These are phyloP conservation scores for Starmerella asiatica DNA, from an alignment of 805 yeast genomes.

Conservation along the genomic window DNA sequence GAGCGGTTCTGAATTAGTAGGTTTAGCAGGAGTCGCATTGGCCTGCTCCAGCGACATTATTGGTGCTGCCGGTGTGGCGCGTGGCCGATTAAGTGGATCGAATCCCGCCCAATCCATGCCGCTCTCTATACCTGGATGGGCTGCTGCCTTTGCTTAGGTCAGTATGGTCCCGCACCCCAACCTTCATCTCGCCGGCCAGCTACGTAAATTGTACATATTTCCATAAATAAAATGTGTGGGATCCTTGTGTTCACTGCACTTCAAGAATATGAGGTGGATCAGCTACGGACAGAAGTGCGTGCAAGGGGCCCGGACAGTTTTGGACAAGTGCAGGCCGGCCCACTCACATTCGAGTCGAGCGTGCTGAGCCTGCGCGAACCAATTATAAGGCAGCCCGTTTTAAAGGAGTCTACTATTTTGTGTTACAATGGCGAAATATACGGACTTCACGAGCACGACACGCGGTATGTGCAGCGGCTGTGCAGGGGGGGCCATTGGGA, in stretches of 20 bases:
- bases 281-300: constrained; percentile 2
- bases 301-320: constrained; percentile 25
- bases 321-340: constrained; percentile 2
- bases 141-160: neutral
- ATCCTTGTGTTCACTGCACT: constrained; percentile 19
- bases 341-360: constrained; percentile 30
- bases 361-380: constrained; percentile 74
- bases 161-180: neutral
- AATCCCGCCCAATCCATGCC: constrained; percentile 18
- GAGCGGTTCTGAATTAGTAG: too few relatives aligned
- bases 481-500: neutral
- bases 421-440: constrained; percentile 92
- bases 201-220: neutral
- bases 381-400: constrained; percentile 58
- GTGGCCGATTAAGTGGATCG: constrained; percentile 19
- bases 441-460: constrained; percentile 48
- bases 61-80: constrained; percentile 13
- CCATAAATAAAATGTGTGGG: constrained; percentile 23
- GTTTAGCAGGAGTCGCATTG: too few relatives aligned
- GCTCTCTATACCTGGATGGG: constrained; percentile 4
- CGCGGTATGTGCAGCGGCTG: constrained; percentile 29
- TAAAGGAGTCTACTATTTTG: constrained; percentile 29
- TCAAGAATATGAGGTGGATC: neutral
- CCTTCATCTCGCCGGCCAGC: neutral
- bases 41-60: constrained; percentile 14